A percentile compares a stretch with the other conserved stretches of the same genome.
These are phyloP conservation scores for Antrodiella citrinella DNA, from an alignment of 768 basidiomycete species.

Conservation along the genomic window DNA sequence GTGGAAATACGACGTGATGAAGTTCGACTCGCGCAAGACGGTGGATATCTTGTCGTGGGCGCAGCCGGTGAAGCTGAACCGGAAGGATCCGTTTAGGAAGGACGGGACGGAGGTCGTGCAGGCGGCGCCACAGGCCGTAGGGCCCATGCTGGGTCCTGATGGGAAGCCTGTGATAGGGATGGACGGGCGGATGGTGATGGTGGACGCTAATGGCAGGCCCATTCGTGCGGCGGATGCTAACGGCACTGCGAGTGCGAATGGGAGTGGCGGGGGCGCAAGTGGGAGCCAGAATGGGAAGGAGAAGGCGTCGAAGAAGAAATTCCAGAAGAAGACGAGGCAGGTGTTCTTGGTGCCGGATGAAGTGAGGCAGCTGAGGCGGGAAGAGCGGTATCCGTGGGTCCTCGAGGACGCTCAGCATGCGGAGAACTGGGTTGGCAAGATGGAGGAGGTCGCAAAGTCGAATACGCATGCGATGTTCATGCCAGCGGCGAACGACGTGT, in stretches of 20 bases:
- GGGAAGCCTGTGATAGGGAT: constrained; percentile 76
- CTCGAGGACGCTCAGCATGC: constrained; percentile 69
- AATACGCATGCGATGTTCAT: constrained; percentile 78
- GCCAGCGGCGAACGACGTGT: constrained; percentile 72
- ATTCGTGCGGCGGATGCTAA: constrained; percentile 37
- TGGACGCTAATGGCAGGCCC: constrained; percentile 69
- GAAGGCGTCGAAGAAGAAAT: constrained; percentile 49
- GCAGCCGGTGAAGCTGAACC: constrained; percentile 76
- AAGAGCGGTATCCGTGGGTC: constrained; percentile 90
- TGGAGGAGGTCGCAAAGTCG: constrained; percentile 69
- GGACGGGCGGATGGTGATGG: constrained; percentile 75
- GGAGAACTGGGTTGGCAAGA: constrained; percentile 74
- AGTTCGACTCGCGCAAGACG: constrained; percentile 70
- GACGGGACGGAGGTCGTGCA: constrained; percentile 23
- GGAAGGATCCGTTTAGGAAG: constrained; percentile 68
- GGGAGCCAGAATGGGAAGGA: constrained; percentile 16
- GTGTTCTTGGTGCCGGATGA: constrained; percentile 79
- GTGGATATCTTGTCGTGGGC: constrained; percentile 65
- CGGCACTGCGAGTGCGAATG: constrained; percentile 31
- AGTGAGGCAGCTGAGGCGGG: constrained; percentile 66
- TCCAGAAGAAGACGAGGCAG: constrained; percentile 76
- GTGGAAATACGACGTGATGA: constrained; percentile 92
- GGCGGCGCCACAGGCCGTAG: constrained; percentile 43
- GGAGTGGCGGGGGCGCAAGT: constrained; percentile 27
- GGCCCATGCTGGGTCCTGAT: constrained; percentile 73